A percentile compares a stretch with the other conserved stretches of the same genome.
phyloP scores from a whole-genome alignment of 345 rosid species.

The Brassica carinata region DNA sequence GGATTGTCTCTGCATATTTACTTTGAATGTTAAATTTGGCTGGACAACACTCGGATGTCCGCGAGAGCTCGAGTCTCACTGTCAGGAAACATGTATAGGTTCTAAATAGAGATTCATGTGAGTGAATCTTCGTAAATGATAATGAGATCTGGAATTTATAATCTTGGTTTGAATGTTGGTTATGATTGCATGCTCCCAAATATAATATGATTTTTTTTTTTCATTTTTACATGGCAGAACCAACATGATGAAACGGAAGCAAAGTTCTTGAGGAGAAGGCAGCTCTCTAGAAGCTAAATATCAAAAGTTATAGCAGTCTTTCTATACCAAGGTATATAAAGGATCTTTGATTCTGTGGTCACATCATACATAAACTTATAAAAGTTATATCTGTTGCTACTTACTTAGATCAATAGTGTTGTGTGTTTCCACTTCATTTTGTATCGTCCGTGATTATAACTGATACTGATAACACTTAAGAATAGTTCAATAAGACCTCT shows the following conservation, averaged over 20 bases:
- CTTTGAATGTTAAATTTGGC: not conserved
- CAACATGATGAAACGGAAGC: not conserved
- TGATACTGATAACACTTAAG: not conserved
- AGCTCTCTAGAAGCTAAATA: not conserved
- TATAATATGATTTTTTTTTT: no score
- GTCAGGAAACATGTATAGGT: not conserved
- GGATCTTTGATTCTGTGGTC: not conserved
- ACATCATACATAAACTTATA: not conserved
- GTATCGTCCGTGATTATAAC: not conserved
- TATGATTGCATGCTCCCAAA: not conserved
- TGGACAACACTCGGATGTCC: not conserved
- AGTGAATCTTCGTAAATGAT: not conserved
- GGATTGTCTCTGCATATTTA: not conserved
- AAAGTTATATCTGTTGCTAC: not conserved
- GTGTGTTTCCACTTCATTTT: not conserved
- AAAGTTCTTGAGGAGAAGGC: not conserved
- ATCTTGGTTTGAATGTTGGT: not conserved
- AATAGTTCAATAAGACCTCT: not conserved
- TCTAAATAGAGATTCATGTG: not conserved
- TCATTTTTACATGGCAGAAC: not conserved
- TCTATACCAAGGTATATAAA: not conserved
- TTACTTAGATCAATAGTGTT: not conserved
- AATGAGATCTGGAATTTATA: not conserved
- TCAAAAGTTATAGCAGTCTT: not conserved
- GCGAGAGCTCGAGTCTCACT: not conserved